phyloP scores from a whole-genome alignment of 306 rosid genomes.

The Phaseolus lunatus region DNA sequence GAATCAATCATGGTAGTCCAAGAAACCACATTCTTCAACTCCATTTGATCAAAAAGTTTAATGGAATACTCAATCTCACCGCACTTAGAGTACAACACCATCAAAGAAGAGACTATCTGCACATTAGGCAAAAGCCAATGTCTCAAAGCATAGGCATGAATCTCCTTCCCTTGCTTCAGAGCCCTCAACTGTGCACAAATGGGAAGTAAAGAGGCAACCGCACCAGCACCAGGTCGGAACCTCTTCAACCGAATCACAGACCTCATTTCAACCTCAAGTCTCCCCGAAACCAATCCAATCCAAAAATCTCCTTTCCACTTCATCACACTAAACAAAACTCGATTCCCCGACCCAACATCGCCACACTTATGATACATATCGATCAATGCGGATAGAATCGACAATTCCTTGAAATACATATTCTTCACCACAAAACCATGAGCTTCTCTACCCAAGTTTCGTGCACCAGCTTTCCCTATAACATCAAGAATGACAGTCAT shows the following conservation, averaged over 20 bases:
- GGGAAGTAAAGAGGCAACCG: constrained; percentile 67
- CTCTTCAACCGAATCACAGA: constrained; percentile 79
- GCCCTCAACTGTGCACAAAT: constrained; percentile 72
- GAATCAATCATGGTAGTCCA: constrained; percentile 90
- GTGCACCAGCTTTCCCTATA: constrained; percentile 58
- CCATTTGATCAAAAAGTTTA: constrained; percentile 62
- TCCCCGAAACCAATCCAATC: constrained; percentile 77
- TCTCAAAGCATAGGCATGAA: constrained; percentile 78
- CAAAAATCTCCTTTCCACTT: constrained; percentile 69
- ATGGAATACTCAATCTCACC: constrained; percentile 60
- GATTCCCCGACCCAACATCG: constrained; percentile 66
- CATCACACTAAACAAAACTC: constrained; percentile 59
- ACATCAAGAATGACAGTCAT: constrained; percentile 61
- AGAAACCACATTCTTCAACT: constrained; percentile 63
- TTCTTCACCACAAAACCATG: constrained; percentile 74
- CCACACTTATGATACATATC: constrained; percentile 87
- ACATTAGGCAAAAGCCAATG: constrained; percentile 67
- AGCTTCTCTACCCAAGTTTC: constrained; percentile 63
- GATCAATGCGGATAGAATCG: constrained; percentile 67
- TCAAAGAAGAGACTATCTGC: constrained; percentile 65
- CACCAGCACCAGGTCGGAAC: constrained; percentile 62
- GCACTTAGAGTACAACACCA: constrained; percentile 81
- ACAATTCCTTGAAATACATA: constrained; percentile 52
- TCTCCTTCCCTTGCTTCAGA: constrained; percentile 70
- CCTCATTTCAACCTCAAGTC: constrained; percentile 69